Base-by-base conservation (phyloP, 371 early-diverging fungal genomes). In the Rhizopus microsporus region DNA sequence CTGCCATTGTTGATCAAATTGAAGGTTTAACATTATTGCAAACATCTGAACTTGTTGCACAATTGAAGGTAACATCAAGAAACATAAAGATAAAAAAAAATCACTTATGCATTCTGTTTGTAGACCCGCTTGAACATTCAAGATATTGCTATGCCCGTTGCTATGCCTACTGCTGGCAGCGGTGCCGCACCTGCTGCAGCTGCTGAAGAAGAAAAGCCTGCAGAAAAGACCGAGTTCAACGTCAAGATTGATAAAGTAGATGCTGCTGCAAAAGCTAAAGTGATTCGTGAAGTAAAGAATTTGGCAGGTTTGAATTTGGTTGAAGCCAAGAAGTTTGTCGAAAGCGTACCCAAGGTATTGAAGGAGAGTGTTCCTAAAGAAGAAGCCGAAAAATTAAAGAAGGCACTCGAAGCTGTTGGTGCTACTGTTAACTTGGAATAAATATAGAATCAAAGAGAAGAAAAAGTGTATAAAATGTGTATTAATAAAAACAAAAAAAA, bases 311-410 rank as follows among this genome's bases (percentile, higher is more conserved):
- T 93, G 56, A 96, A 92, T 81, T 78, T 98, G 78, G 94, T 98
- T 15, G 97, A 96, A 76, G 98, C 98, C 66, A 98, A 98, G 88
- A 97, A 96, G 86, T 97, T 98, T 77, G 97, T 97, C 23, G 98
- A 98, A 75, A 82, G 91, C 57, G 96, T 90, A 55, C 98, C 98
- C 68, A 96, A 97, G 84, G 90, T 94, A 54, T 83, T 98, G 68
- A 91, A 92, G 81, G 95, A 97, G 70, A 75, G 79, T 58, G 88
- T 88, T 17, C 81, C 87, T 69, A 98, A 97, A 88, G 98, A 93
- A 57, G 98, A 97, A 67, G 97, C 97, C 33, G 97, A 96, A 68
- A 96, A 97, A 85, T 81, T 97, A 65, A 95, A 98, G 88, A 90
- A 91, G 83, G 82, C 90, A 23, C 84, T 98, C 57, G 96, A 97